Conservation (phyloP, 805 yeast genomes). For the Yamadazyma olivae region DNA sequence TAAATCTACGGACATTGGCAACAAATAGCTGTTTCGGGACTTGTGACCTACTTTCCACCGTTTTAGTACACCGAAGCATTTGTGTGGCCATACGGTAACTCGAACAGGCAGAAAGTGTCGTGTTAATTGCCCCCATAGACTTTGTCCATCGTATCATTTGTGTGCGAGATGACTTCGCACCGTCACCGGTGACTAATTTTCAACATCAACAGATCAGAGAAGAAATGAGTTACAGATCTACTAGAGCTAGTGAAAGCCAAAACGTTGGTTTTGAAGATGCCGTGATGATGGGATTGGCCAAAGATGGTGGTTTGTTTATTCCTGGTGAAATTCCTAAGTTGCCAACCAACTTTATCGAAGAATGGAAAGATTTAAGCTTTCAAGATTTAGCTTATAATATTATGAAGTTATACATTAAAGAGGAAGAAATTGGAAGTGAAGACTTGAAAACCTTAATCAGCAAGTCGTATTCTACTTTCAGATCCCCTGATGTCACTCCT, state of each 20-base stretch:
- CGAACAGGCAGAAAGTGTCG: no score
- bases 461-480: constrained; percentile 86
- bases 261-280: constrained; percentile 73
- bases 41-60: no score
- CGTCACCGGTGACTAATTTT: no score
- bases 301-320: constrained; percentile 93
- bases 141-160: no score
- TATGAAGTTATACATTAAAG: constrained; percentile 72
- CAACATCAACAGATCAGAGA: no score
- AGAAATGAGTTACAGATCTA: constrained; percentile 64
- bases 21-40: no score
- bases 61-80: no score
- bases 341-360: constrained; percentile 49
- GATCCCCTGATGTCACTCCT: constrained; percentile 88
- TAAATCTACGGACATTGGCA: no score
- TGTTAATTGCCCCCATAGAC: no score
- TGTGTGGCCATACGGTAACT: no score
- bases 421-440: constrained; percentile 65
- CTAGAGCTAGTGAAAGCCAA: constrained; percentile 58
- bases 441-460: constrained; percentile 64
- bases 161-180: no score
- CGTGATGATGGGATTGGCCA: constrained; percentile 86
- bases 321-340: constrained; percentile 80
- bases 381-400: constrained; percentile 86
- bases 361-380: constrained; percentile 76